Conservation (phyloP, 495 filamentous ascomycete species). For the Bryoglossum gracile region DNA sequence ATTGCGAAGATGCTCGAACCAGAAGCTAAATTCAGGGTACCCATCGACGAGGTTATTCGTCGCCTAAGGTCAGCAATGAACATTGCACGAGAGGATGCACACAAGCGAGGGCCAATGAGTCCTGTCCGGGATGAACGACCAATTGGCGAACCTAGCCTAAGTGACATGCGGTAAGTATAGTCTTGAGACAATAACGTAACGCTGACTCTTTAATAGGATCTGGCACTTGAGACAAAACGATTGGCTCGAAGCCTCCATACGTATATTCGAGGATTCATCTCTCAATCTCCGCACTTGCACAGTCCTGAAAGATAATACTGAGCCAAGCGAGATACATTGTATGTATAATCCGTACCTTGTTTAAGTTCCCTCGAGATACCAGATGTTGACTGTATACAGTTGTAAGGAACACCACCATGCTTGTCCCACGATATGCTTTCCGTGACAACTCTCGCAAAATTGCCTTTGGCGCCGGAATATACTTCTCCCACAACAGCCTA, state of each 20-base stretch:
- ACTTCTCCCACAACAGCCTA: not conserved
- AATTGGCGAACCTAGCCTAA: not conserved
- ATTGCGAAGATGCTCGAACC: constrained; percentile 1
- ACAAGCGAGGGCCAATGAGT: not conserved
- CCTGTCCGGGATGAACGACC: not conserved
- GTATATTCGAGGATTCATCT: not conserved
- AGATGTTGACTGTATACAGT: not conserved
- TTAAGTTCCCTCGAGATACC: not conserved
- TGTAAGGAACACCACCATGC: not conserved
- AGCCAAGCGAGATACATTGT: not conserved
- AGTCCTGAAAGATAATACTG: not conserved
- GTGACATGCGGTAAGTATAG: not conserved
- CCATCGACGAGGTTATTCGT: not conserved
- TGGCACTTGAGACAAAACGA: not conserved
- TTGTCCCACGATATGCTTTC: not conserved
- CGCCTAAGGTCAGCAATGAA: not conserved
- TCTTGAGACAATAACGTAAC: not conserved
- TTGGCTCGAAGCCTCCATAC: not conserved
- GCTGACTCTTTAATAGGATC: not conserved
- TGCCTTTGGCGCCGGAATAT: not conserved
- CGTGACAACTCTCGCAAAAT: not conserved
- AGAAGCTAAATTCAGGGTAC: not conserved
- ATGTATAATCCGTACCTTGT: not conserved
- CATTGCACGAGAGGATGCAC: not conserved
- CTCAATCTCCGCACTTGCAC: not conserved